Evolutionary conservation across 78 protist genomes (phyloP).

Genomic region (Dictyostelium discoideum): DNA sequence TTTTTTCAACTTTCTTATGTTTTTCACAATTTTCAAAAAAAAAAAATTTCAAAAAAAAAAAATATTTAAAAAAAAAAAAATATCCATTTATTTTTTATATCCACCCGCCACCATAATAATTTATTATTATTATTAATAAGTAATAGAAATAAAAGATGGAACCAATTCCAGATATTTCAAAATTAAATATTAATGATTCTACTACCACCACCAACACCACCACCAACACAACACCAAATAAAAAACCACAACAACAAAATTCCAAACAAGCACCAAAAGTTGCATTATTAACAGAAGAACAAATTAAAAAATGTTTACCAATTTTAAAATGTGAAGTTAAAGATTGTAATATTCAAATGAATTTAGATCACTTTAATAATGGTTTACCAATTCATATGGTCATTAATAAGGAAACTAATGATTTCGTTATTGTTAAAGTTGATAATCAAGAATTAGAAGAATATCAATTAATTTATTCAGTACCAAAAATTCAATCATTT

Average conservation of each 20-base stretch:
- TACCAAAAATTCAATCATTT: conserved; percentile 25
- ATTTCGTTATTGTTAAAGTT: conserved; percentile 26
- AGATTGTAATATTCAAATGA: not conserved
- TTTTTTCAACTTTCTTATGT: not conserved
- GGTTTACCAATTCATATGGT: not conserved
- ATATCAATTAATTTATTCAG: conserved; percentile 37
- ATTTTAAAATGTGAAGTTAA: not conserved
- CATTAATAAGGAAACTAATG: not conserved
- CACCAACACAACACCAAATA: not conserved
- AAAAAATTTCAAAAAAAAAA: not conserved
- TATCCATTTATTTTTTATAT: not conserved
- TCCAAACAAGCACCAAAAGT: not conserved
- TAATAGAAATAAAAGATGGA: conserved; percentile 7
- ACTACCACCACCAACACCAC: not conserved
- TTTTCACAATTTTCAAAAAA: not conserved
- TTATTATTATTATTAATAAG: not conserved
- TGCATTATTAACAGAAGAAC: not conserved
- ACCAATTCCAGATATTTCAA: conserved; percentile 17
- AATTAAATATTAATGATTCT: not conserved
- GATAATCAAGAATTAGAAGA: conserved; percentile 12
- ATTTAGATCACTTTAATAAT: not conserved
- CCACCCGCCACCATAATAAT: no score
- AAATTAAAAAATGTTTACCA: not conserved
- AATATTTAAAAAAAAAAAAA: not conserved
- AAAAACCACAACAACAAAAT: not conserved